Base-by-base conservation (phyloP, 1,139 yeast species). In the Diutina sp. region DNA sequence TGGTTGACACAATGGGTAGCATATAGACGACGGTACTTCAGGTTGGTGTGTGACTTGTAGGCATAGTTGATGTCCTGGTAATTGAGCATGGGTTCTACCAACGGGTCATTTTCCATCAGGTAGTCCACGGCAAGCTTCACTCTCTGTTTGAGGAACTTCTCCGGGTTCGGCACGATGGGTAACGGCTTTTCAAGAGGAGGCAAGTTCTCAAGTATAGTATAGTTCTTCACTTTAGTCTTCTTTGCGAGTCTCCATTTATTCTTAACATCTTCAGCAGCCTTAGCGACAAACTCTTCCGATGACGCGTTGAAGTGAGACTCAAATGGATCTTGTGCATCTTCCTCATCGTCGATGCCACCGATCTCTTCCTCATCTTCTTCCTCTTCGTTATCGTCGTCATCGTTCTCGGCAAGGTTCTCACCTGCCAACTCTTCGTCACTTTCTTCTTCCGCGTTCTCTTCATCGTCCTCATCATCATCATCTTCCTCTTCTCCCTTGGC, bases 1-100 rank as follows among this genome's bases (percentile, higher is more conserved):
- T 93, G 99, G 64, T 93, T 93, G 58, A 90, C 68, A 3, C 83
- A 79, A 71, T 93, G 99, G 60, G 88, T 65, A 0, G 79, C 69
- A 66, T 88, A 89, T 32, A 89, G 69, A 58, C 80, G 81, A 62
- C 85, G 82, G 63, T 90, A 80, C 52, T 78, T 77, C 0, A 74
- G 71, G 51, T 80, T 76, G 47, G 69, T 67, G 63, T 64, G 69
- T 21, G 63, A 56, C 54, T 62, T 64, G 62, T 82, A 82, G 50
- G 95, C 89, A 62, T 77, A 82, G 21, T 82, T 72, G 6, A 91
- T 67, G 66, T 93, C 97, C 61, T 80, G 80, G 68, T 93, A 91
- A 57, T 80, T 79, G 60, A 88, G 75, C 69, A 93, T 76, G 0
- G 91, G 84, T 45, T 82, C 81, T 8, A 85, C 62, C 16, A 77